These are phyloP conservation scores for Rhodotorula diobovata DNA, from an alignment of 768 basidiomycete species.

Conservation along the genomic window DNA sequence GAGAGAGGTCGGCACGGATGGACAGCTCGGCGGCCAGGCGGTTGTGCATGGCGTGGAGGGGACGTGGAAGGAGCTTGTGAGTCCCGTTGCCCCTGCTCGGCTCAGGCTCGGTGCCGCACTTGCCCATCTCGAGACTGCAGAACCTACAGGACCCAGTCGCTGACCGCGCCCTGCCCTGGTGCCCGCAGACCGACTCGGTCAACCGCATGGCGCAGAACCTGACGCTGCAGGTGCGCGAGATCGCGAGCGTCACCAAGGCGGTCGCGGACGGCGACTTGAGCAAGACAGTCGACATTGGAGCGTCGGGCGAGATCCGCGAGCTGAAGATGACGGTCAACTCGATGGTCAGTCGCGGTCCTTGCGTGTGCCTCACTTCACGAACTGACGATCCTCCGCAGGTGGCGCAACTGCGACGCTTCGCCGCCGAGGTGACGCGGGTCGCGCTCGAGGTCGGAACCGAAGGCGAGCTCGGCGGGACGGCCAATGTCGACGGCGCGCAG, in stretches of 20 bases:
- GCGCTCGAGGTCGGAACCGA: slow-evolving; percentile 53
- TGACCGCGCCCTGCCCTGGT: too few relatives aligned
- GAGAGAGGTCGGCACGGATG: slow-evolving; percentile 53
- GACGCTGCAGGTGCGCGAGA: slow-evolving; percentile 49
- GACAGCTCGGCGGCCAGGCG: slow-evolving; percentile 48
- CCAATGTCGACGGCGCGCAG: slow-evolving; percentile 81
- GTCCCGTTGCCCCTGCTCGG: background rate
- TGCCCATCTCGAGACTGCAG: background rate
- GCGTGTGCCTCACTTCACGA: background rate
- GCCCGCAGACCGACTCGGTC: slow-evolving; percentile 29
- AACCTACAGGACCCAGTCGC: too few relatives aligned
- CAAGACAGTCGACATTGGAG: slow-evolving; percentile 84
- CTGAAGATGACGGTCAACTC: slow-evolving; percentile 70
- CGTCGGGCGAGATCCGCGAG: slow-evolving; percentile 69
- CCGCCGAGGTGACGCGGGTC: slow-evolving; percentile 51
- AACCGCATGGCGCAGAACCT: slow-evolving; percentile 50
- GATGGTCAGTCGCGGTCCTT: slow-evolving; percentile 62
- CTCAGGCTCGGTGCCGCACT: too few relatives aligned
- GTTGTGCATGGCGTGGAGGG: slow-evolving; percentile 51
- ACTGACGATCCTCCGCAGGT: slow-evolving; percentile 53
- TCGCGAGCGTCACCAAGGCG: slow-evolving; percentile 69
- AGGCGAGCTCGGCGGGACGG: slow-evolving; percentile 64
- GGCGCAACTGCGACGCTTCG: slow-evolving; percentile 50
- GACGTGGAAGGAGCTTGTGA: slow-evolving; percentile 48
- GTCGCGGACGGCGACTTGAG: slow-evolving; percentile 87